Conservation (phyloP, 2,329 filamentous ascomycete species). For the Penicillium fuscoglaucum region DNA sequence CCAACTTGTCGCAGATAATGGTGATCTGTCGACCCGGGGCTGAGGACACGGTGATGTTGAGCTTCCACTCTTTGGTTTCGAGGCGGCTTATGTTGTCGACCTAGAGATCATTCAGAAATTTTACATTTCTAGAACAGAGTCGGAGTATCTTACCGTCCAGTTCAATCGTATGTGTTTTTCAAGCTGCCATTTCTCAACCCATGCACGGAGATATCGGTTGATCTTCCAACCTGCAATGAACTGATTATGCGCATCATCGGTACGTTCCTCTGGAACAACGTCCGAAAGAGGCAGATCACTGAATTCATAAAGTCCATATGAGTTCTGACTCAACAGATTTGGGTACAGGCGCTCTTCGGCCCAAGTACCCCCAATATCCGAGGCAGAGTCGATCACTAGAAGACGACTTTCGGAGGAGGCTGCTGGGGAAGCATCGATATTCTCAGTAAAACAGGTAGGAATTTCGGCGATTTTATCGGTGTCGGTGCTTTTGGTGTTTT, state of each 20-base stretch:
- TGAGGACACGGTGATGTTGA: conserved; percentile 16
- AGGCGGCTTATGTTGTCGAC: conserved; percentile 24
- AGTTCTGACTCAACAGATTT: conserved; percentile 31
- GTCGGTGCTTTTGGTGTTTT: not conserved
- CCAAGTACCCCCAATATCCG: conserved; percentile 32
- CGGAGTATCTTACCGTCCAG: conserved; percentile 20
- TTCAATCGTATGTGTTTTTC: conserved; percentile 25
- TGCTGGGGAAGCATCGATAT: not conserved
- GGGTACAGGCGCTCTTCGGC: conserved; percentile 30
- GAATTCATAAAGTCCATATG: conserved; percentile 32
- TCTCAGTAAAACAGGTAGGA: conserved; percentile 15
- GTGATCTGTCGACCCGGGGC: not conserved
- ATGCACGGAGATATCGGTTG: conserved; percentile 27
- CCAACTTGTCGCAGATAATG: conserved; percentile 30
- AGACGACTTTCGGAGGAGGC: conserved; percentile 12
- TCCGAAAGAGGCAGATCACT: conserved; percentile 27
- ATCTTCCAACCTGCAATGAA: conserved; percentile 33
- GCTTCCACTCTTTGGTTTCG: conserved; percentile 25
- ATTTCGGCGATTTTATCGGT: not conserved
- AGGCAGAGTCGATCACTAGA: conserved; percentile 28
- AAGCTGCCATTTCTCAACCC: conserved; percentile 27
- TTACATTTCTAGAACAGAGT: not conserved
- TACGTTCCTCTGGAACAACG: conserved; percentile 15
- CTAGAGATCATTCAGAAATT: conserved; percentile 8
- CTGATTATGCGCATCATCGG: conserved; percentile 6